Evolutionary conservation across 805 yeast species (phyloP).

Genomic region (Ogataea populi-albae): DNA sequence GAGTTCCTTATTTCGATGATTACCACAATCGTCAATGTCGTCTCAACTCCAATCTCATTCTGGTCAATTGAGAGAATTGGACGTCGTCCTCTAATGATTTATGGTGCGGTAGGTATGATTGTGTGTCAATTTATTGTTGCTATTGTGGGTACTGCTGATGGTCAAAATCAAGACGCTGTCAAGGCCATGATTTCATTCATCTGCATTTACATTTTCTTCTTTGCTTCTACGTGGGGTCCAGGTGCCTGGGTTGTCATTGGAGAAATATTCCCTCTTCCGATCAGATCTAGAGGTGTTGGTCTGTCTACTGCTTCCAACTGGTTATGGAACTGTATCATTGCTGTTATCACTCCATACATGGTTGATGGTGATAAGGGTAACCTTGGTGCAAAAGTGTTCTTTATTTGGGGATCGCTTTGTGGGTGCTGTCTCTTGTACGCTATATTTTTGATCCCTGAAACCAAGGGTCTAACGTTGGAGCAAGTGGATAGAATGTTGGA

Average conservation of each 20-base stretch:
- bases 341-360: slow-evolving; percentile 73
- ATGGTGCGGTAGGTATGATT: slow-evolving; percentile 50
- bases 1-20: slow-evolving; percentile 51
- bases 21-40: slow-evolving; percentile 52
- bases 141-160: slow-evolving; percentile 33
- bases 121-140: slow-evolving; percentile 60
- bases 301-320: slow-evolving; percentile 75
- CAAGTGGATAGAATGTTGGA: slow-evolving; percentile 59
- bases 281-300: slow-evolving; percentile 71
- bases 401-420: slow-evolving; percentile 62
- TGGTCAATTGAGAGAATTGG: slow-evolving; percentile 57
- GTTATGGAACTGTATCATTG: slow-evolving; percentile 73
- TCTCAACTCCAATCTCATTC: slow-evolving; percentile 55
- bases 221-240: slow-evolving; percentile 87
- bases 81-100: slow-evolving; percentile 46
- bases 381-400: slow-evolving; percentile 62
- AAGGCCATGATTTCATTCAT: slow-evolving; percentile 40
- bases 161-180: slow-evolving; percentile 27
- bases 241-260: slow-evolving; percentile 66
- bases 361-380: slow-evolving; percentile 63
- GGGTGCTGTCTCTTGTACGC: slow-evolving; percentile 57
- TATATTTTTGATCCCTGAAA: slow-evolving; percentile 70
- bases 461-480: slow-evolving; percentile 78
- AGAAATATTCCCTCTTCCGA: slow-evolving; percentile 66
- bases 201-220: slow-evolving; percentile 65